A percentile compares a stretch with the other conserved stretches of the same genome.
These are phyloP conservation scores for Cercospora sp. DNA, from an alignment of 2,329 filamentous ascomycete species.

Conservation along the genomic window DNA sequence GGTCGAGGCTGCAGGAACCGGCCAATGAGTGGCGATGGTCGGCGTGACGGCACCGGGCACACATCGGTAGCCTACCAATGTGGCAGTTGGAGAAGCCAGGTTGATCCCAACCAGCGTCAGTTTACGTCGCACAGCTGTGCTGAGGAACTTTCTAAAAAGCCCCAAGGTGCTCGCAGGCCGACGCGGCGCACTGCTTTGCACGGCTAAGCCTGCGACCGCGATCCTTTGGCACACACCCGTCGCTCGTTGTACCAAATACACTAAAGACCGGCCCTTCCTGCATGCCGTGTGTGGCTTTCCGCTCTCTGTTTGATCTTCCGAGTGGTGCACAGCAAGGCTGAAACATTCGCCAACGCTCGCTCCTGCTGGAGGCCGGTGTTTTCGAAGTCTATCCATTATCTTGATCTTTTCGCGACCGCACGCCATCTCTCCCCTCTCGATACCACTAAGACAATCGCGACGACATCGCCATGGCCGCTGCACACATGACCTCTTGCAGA, in stretches of 20 bases:
- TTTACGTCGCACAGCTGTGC: slow-evolving; percentile 7
- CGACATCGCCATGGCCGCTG: slow-evolving; percentile 10
- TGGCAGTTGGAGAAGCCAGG: slow-evolving; percentile 16
- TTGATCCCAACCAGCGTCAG: slow-evolving; percentile 20
- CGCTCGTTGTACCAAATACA: slow-evolving; percentile 13
- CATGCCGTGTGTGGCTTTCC: slow-evolving; percentile 6
- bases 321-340: slow-evolving; percentile 15
- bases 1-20: slow-evolving; percentile 17
- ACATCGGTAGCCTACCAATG: slow-evolving; percentile 15
- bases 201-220: slow-evolving; percentile 1
- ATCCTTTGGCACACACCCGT: slow-evolving; percentile 5
- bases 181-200: background rate
- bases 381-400: slow-evolving; percentile 9
- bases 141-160: slow-evolving; percentile 16
- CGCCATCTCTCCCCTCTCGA: background rate
- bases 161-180: slow-evolving; percentile 13
- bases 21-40: slow-evolving; percentile 14
- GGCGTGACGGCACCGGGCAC: slow-evolving; percentile 19
- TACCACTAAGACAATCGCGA: background rate
- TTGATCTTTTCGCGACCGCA: background rate
- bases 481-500: slow-evolving; percentile 12
- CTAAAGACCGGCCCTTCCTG: slow-evolving; percentile 5
- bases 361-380: slow-evolving; percentile 11
- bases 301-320: slow-evolving; percentile 9
- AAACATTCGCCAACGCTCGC: slow-evolving; percentile 7